Base-by-base conservation (phyloP, 1,284 basidiomycete species). In the Hymenochaete sp. region DNA sequence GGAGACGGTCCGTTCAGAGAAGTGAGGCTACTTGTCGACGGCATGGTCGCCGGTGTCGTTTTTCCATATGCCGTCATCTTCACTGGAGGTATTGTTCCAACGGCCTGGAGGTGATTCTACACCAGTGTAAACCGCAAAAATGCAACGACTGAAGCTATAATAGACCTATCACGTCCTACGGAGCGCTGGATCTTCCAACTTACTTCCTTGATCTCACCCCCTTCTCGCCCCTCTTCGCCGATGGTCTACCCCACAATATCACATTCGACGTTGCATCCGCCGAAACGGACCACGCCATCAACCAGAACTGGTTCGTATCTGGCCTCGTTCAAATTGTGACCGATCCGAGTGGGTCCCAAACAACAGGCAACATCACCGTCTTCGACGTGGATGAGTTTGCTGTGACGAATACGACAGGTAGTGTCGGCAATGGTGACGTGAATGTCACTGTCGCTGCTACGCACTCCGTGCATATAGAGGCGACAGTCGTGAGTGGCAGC, bases 21-120 rank as follows among this genome's bases (percentile, higher is more conserved):
- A 61, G 77, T 89, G 13, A 76, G 84, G 41, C 59, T 91, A 39
- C 66, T 82, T n/a, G 73, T 90, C 5, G 87, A 91, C 52, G 80
- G 77, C 1, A 63, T 65, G 53, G 66, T 91, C 7, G 85, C 85
- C 6, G 87, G 87, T 1, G 72, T 77, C 14, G 82, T 73, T 2
- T 81, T 84, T 59, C 87, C 88, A 7, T 90, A 83, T 53, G 74
- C 82, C 2, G 77, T 82, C 25, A 77, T 89, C 31, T 90, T 87
- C 55, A 90, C 85, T 0, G 86, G 86, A n/a, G 85, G 82, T 0
- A 77, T 87, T 51, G 68, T 77, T 13, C 84, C 84, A 1, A 67
- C 75, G 1, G 71, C 79, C 33, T 90, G 86, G 86, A 72, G 75
- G 77, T 80, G 50, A 11, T 65, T 18, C 18, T 4, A 35, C 25